phyloP scores from a whole-genome alignment of 116 monocot species.

The Posidonia oceanica region DNA sequence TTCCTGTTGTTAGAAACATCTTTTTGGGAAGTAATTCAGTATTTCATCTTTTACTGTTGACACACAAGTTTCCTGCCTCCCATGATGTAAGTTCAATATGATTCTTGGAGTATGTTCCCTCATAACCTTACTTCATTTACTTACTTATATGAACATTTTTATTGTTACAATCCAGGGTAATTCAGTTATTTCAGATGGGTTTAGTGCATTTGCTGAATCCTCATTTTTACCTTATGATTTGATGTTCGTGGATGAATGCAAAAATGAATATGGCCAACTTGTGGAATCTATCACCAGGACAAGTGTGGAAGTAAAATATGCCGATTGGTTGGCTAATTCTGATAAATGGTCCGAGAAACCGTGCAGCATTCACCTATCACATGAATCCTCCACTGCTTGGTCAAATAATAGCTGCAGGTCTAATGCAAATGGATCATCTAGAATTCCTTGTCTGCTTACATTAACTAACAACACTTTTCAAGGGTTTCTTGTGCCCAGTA shows the following conservation, averaged over 20 bases:
- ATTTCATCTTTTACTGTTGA: constrained; percentile 47
- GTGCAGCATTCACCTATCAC: not conserved
- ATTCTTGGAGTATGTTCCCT: not conserved
- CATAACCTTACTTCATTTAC: not conserved
- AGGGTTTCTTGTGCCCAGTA: constrained; percentile 18
- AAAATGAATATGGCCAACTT: constrained; percentile 7
- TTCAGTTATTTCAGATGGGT: constrained; percentile 11
- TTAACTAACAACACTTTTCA: constrained; percentile 12
- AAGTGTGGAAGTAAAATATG: constrained; percentile 3
- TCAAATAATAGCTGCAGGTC: not conserved
- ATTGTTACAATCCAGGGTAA: constrained; percentile 23
- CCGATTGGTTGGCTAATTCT: not conserved
- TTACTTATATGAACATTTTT: not conserved
- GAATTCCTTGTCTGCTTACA: constrained; percentile 39
- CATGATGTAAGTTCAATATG: constrained; percentile 30
- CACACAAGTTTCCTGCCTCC: constrained; percentile 65
- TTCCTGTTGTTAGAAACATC: constrained; percentile 14
- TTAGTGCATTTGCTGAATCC: constrained; percentile 66
- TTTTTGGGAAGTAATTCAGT: constrained; percentile 7
- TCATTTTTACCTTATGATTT: constrained; percentile 50
- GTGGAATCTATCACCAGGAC: constrained; percentile 8
- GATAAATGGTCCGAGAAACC: not conserved
- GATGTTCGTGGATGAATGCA: constrained; percentile 17
- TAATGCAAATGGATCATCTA: not conserved
- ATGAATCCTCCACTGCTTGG: not conserved